phyloP scores from a whole-genome alignment of 2,329 filamentous ascomycete genomes.

The Hymenoscyphus albidus region DNA sequence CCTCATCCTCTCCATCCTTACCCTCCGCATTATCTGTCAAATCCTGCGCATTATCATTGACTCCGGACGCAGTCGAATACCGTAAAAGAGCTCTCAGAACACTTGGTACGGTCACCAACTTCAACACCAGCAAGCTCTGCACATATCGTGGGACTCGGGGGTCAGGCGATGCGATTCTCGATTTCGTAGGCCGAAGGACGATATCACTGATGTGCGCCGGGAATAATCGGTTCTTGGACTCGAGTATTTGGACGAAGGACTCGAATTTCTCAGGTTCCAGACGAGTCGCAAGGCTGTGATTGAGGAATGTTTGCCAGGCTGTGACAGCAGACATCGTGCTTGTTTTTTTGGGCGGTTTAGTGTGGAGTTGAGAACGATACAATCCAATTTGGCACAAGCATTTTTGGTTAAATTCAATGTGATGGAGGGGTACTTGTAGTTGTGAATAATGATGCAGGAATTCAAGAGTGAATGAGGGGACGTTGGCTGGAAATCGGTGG shows the following conservation, averaged over 20 bases:
- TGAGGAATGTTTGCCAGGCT: conserved; percentile 41
- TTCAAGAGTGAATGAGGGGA: not conserved
- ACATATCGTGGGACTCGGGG: conserved; percentile 58
- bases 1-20: conserved; percentile 12
- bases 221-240: conserved; percentile 49
- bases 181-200: conserved; percentile 51
- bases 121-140: conserved; percentile 49
- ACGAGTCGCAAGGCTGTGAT: conserved; percentile 47
- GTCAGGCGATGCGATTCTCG: conserved; percentile 44
- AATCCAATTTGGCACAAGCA: not conserved
- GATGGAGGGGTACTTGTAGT: not conserved
- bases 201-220: conserved; percentile 52
- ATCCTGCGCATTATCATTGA: conserved; percentile 11
- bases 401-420: not conserved
- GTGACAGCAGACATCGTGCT: conserved; percentile 14
- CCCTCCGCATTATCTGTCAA: not conserved
- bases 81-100: conserved; percentile 53
- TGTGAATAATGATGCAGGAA: not conserved
- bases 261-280: conserved; percentile 53
- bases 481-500: not conserved
- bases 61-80: conserved; percentile 42
- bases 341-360: not conserved
- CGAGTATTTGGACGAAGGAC: conserved; percentile 46
- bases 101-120: conserved; percentile 51
- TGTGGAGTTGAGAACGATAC: not conserved